Evolutionary conservation across 345 rosid species (phyloP).

Genomic region (Syzygium aromaticum): DNA sequence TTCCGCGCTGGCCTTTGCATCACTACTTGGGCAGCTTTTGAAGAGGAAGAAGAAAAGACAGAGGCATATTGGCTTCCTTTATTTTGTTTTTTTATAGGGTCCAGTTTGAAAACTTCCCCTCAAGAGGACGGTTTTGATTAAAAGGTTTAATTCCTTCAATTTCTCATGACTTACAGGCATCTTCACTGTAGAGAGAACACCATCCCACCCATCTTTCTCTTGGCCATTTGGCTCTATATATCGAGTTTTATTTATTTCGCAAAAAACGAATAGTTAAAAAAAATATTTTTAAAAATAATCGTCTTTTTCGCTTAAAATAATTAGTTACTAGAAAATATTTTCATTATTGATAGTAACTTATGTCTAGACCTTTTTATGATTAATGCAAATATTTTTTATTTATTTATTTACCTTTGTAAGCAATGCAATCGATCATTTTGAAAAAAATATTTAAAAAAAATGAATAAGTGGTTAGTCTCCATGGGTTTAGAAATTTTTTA

Average conservation of each 20-base stretch:
- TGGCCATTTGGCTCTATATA: background rate
- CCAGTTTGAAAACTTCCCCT: background rate
- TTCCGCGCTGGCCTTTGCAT: background rate
- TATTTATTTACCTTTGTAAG: background rate
- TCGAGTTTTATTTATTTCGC: rapidly evolving
- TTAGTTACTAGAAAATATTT: rapidly evolving
- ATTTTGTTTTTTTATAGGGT: background rate
- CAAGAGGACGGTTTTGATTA: background rate
- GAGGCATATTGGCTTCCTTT: background rate
- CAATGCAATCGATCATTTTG: rapidly evolving
- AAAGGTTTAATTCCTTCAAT: background rate
- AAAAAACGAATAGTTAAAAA: background rate
- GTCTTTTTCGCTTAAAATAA: rapidly evolving
- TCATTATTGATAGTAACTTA: background rate
- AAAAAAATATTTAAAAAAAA: too few relatives aligned
- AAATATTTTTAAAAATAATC: background rate
- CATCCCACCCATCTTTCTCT: background rate
- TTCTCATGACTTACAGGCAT: background rate
- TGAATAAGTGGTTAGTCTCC: too few relatives aligned
- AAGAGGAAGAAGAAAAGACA: background rate
- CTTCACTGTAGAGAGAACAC: background rate
- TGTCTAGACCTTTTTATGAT: background rate
- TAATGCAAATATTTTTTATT: background rate
- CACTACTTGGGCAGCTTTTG: background rate
- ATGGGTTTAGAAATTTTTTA: background rate